These are phyloP conservation scores for Cystobasidium sp. DNA, from an alignment of 1,284 basidiomycete genomes.

Conservation along the genomic window DNA sequence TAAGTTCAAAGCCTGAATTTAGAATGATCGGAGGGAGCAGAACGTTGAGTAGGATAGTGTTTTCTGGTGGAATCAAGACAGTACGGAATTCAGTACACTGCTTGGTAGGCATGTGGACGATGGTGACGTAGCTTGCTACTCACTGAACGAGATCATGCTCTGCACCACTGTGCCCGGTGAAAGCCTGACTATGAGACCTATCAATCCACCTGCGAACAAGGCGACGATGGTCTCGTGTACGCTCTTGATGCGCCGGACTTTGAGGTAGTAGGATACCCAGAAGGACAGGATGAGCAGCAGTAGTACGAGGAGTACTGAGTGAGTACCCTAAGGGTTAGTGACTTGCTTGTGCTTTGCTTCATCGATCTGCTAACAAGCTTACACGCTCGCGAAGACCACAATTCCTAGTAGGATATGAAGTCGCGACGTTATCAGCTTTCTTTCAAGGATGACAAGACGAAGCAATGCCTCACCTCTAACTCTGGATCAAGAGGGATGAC, in stretches of 20 bases:
- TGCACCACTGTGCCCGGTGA: conserved; percentile 91
- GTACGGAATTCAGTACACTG: conserved; percentile 58
- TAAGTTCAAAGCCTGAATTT: conserved; percentile 96
- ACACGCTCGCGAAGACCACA: conserved; percentile 50
- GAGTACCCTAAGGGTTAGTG: background rate
- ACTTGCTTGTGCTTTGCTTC: background rate
- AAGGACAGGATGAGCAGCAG: conserved; percentile 90
- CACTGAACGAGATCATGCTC: conserved; percentile 73
- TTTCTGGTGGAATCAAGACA: conserved; percentile 74
- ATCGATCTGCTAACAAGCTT: background rate
- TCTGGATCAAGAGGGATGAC: conserved; percentile 49
- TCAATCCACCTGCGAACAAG: conserved; percentile 72
- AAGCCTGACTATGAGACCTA: conserved; percentile 86
- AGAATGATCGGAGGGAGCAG: conserved; percentile 97
- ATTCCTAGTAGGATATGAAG: conserved; percentile 36
- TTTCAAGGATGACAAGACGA: background rate
- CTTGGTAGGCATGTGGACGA: background rate
- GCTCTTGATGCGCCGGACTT: conserved; percentile 92
- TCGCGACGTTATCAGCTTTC: background rate
- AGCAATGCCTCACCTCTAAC: conserved; percentile 25
- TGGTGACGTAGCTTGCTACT: too few relatives aligned
- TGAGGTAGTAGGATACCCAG: conserved; percentile 96
- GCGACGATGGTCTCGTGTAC: conserved; percentile 92
- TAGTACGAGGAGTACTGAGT: conserved; percentile 69
- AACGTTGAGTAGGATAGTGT: conserved; percentile 97